Conservation (phyloP, 192 early-diverging fungal species). For the Rhizoclosmatium globosum region DNA sequence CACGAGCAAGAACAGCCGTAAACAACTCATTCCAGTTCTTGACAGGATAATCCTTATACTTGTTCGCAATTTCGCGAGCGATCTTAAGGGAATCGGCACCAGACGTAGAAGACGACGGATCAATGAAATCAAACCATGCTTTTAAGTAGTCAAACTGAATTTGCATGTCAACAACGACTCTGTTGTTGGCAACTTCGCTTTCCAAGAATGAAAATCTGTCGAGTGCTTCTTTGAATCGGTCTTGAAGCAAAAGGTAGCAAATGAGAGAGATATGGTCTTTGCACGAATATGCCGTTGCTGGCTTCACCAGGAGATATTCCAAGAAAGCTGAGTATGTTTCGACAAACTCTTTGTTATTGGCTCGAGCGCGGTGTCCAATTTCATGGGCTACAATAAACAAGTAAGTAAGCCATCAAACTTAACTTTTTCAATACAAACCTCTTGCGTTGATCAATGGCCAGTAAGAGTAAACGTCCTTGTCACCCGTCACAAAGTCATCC, state of each 20-base stretch:
- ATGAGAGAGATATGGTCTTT: conserved; percentile 23
- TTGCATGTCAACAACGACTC: neutral
- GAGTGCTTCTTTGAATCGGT: conserved; percentile 25
- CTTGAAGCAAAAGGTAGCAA: conserved; percentile 32
- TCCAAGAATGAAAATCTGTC: neutral
- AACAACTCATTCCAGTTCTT: conserved; percentile 33
- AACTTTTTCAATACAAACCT: conserved; percentile 12
- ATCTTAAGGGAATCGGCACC: neutral
- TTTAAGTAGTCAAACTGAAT: conserved; percentile 31
- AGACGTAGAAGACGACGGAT: neutral
- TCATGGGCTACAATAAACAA: conserved; percentile 14
- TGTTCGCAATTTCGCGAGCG: conserved; percentile 9
- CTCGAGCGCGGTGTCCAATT: conserved; percentile 22
- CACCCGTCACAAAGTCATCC: conserved; percentile 15
- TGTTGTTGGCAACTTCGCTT: neutral
- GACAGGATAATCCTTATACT: conserved; percentile 20
- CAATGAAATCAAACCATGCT: conserved; percentile 31
- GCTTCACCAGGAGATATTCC: conserved; percentile 23
- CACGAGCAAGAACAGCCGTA: neutral
- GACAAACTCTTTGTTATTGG: conserved; percentile 26
- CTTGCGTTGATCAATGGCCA: conserved; percentile 36
- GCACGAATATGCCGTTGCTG: neutral
- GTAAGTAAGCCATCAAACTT: neutral
- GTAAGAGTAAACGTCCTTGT: conserved; percentile 17
- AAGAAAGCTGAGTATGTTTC: conserved; percentile 26